Base-by-base conservation (phyloP, 257 asterid species). In the Plantago ovata region DNA sequence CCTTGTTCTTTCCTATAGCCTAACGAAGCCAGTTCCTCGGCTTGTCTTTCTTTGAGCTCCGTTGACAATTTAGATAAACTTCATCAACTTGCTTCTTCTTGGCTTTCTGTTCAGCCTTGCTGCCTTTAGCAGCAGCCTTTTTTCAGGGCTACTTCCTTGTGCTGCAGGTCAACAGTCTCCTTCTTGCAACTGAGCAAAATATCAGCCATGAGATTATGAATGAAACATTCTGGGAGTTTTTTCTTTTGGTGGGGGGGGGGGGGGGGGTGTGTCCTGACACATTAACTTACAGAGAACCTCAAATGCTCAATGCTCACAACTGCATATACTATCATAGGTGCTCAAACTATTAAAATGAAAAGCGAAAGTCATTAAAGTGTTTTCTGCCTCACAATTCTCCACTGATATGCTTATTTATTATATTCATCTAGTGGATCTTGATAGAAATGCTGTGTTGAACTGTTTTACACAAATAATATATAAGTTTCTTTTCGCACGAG, bases 61-160 rank as follows among this genome's bases (percentile, higher is more conserved):
- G 72, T 62, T 18, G 95, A 84, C 32, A 84, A 95, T 49, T 63
- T 60, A 41, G 85, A 67, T 68, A 93, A 75, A 89, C 96, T 69
- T 89, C 92, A 45, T 89, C 99, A 47, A 93, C 99, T 78, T 86
- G 95, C 62, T 93, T 93, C 78, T 89, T 89, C 77, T 93, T 93
- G 51, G 97, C 95, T 74, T 86, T 93, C 79, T 93, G 99, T 68
- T 93, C 99, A 36, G 95, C 95, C 67, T 86, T 93, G 84, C 99
- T 93, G 36, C 97, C 99, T 78, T 86, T 93, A 23, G 97, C 95
- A 13, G 97, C 95, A 13, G 86, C 86, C 82, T 93, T 93, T n/a
- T 69, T 89, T 93, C 77, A 89, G 48, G 39, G 85, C 76, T 32
- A 68, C 75, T 81, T 93, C 97, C 75, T 86, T 89, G 84, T 66